Evolutionary conservation across 495 filamentous ascomycete species (phyloP).

Genomic region (Peziza echinospora): DNA sequence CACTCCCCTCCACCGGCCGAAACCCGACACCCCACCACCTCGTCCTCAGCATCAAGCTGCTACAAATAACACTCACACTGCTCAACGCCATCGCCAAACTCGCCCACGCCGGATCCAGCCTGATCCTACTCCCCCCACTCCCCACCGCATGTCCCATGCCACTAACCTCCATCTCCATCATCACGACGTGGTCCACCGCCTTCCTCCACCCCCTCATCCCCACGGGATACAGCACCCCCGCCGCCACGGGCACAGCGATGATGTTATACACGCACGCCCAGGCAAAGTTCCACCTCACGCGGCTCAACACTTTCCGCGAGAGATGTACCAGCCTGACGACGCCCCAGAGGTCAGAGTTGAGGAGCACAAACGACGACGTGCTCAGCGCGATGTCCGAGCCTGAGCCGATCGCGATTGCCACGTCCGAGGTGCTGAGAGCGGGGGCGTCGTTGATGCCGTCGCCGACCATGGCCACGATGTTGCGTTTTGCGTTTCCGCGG

Average conservation of each 20-base stretch:
- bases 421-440: slow-evolving; percentile 55
- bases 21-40: slow-evolving; percentile 29
- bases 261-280: slow-evolving; percentile 83
- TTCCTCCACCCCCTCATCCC: background rate
- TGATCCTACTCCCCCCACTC: slow-evolving; percentile 20
- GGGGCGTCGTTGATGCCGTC: slow-evolving; percentile 84
- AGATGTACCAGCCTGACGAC: slow-evolving; percentile 55
- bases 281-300: slow-evolving; percentile 68
- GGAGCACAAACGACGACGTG: slow-evolving; percentile 65
- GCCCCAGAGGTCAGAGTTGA: slow-evolving; percentile 44
- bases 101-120: slow-evolving; percentile 66
- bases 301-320: slow-evolving; percentile 45
- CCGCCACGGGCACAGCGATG: slow-evolving; percentile 59
- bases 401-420: slow-evolving; percentile 65
- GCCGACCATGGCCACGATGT: slow-evolving; percentile 44
- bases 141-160: slow-evolving; percentile 1
- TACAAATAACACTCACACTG: slow-evolving; percentile 57
- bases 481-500: slow-evolving; percentile 6
- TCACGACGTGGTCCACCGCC: background rate
- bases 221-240: slow-evolving; percentile 52
- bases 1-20: slow-evolving; percentile 11
- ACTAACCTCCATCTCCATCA: background rate
- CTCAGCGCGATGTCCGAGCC: slow-evolving; percentile 71
- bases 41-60: slow-evolving; percentile 43
- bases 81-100: slow-evolving; percentile 71